Base-by-base conservation (phyloP, 2,329 filamentous ascomycete genomes). In the Orbilia oligospora region DNA sequence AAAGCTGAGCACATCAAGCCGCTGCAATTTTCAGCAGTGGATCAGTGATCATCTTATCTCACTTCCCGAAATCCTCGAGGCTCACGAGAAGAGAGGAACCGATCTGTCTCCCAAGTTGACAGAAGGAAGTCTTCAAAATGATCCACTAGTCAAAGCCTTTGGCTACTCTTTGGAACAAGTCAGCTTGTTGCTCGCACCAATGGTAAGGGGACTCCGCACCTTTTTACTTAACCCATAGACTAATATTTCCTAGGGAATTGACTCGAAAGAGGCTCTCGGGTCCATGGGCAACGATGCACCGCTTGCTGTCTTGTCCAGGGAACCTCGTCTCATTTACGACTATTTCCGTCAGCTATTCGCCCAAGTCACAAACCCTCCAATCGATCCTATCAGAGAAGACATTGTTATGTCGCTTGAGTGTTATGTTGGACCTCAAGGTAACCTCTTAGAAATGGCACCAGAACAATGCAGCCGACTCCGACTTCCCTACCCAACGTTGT, bases 201-300 rank as follows among this genome's bases (percentile, higher is more conserved):
- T 98, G 95, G 81, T 82, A 80, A 80, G 80, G 72, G 27, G 66
- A 30, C 63, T 20, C 10, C 63, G 64, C 46, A 8, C 30, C 38
- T 41, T n/a, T 38, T 22, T 65, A 76, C 12, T 56, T 30, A 16
- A 58, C 4, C 14, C 46, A 5, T 16, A 68, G 36, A n/a, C 63
- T 76, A 67, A 27, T 22, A 8, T 58, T 48, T 16, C 18, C 24
- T 63, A 76, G 81, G 95, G 94, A 75, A 94, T 94, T 24, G 95
- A 98, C 83, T 97, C 97, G 78, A 98, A 98, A 86, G 95, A 98
- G 85, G 95, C 95, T 51, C 88, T 98, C 68, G 95, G 95, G 48
- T 98, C 95, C 76, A 98, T 98, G 95, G 95, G 95, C 82, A 98
- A 98, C 84, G 95, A 98, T 87, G 93, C 93, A 53, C 95, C 95